A percentile compares a stretch with the other conserved stretches of the same genome.
Conservation (phyloP, 2,329 filamentous ascomycete species). For the Hypoxylon sp. region DNA sequence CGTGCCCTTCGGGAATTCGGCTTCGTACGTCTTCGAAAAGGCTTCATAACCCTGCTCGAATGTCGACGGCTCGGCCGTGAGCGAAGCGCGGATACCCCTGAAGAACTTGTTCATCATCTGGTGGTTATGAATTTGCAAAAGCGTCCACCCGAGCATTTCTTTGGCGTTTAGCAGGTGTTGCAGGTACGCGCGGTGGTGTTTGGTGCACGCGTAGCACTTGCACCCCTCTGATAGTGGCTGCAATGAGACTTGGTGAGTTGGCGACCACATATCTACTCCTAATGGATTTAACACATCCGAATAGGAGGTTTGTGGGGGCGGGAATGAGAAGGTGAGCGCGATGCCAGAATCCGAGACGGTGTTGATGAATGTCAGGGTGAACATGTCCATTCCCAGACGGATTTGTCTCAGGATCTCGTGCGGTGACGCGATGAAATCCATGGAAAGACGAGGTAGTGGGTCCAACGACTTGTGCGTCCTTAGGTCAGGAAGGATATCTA, state of each 20-base stretch:
- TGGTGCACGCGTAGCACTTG: slow-evolving; percentile 83
- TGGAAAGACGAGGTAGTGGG: slow-evolving; percentile 77
- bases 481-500: slow-evolving; percentile 75
- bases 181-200: slow-evolving; percentile 87
- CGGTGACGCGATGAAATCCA: slow-evolving; percentile 72
- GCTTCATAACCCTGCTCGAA: slow-evolving; percentile 67
- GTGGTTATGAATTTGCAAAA: slow-evolving; percentile 94
- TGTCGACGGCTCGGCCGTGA: slow-evolving; percentile 66
- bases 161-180: slow-evolving; percentile 89
- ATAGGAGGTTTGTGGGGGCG: slow-evolving; percentile 53
- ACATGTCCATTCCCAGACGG: slow-evolving; percentile 80
- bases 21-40: slow-evolving; percentile 71
- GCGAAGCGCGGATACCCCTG: slow-evolving; percentile 71
- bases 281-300: slow-evolving; percentile 62
- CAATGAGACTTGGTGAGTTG: slow-evolving; percentile 70
- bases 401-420: slow-evolving; percentile 83
- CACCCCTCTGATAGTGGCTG: slow-evolving; percentile 73
- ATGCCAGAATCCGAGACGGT: slow-evolving; percentile 84
- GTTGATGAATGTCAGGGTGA: slow-evolving; percentile 81
- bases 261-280: slow-evolving; percentile 82
- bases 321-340: slow-evolving; percentile 83
- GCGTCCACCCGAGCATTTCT: slow-evolving; percentile 96
- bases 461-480: slow-evolving; percentile 65
- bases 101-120: slow-evolving; percentile 80
- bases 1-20: slow-evolving; percentile 76